phyloP scores from a whole-genome alignment of 768 basidiomycete species.

The Leccinum subtestaceum region DNA sequence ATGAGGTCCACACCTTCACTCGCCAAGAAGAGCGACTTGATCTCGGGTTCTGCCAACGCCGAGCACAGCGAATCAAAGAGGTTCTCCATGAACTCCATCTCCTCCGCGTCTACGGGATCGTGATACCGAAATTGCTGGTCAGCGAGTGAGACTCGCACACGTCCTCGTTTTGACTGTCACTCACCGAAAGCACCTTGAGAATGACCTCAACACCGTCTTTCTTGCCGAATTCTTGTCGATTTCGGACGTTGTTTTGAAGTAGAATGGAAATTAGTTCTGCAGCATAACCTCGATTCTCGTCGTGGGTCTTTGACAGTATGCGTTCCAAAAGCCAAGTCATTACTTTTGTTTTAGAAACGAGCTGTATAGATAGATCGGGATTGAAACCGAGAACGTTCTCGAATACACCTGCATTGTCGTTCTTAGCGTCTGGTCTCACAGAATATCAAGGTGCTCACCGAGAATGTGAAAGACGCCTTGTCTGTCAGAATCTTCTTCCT shows the following conservation, averaged over 20 bases:
- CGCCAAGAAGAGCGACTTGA: conserved; percentile 80
- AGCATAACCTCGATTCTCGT: conserved; percentile 91
- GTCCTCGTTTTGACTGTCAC: conserved; percentile 28
- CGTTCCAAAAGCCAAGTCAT: conserved; percentile 79
- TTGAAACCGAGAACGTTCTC: conserved; percentile 90
- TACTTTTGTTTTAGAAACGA: conserved; percentile 74
- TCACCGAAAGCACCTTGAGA: conserved; percentile 77
- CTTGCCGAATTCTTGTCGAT: conserved; percentile 66
- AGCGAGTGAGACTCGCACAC: conserved; percentile 12
- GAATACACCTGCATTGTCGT: conserved; percentile 64
- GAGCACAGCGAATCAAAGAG: conserved; percentile 90
- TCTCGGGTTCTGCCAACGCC: conserved; percentile 68
- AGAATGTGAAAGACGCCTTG: conserved; percentile 93
- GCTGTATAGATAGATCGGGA: conserved; percentile 64
- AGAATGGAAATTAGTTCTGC: conserved; percentile 93
- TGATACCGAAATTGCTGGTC: conserved; percentile 79
- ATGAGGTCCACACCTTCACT: conserved; percentile 95
- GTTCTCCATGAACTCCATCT: conserved; percentile 98
- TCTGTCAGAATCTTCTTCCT: conserved; percentile 84
- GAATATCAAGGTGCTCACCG: conserved; percentile 41
- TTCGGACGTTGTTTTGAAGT: conserved; percentile 69
- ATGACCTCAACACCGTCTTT: conserved; percentile 75
- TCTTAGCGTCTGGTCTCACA: not conserved
- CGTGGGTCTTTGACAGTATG: conserved; percentile 67
- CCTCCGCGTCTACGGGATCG: conserved; percentile 84